Base-by-base conservation (phyloP, 208 protist genomes). In the Phytomonas sp. region DNA sequence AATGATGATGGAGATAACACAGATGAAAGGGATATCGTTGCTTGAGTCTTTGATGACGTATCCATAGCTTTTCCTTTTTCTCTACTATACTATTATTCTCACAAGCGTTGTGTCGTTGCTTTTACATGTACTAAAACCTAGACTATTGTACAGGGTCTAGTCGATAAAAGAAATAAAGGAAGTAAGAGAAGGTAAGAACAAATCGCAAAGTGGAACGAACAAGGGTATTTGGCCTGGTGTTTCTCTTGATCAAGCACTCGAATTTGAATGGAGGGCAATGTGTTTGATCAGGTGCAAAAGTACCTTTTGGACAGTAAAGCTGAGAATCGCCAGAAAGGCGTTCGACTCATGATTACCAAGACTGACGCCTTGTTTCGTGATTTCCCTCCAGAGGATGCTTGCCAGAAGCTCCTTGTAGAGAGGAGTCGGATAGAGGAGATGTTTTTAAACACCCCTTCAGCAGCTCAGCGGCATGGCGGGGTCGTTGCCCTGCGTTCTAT, bases 391-490 rank as follows among this genome's bases (percentile, higher is more conserved):
- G 72, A 74, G 11, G 82, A 88, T 31, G 87, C 84, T 20, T 81
- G 76, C 37, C 56, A 72, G 23, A 17, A 80, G 32, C 59, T 87
- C 4, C 37, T 68, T 40, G 23, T 31, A 15, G 80, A 87, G 62
- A 53, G 82, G 0, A 70, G 61, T 33, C 53, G 72, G 15, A 68
- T 88, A 8, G 80, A 86, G 29, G 65, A 74, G 33, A 68, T 69
- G 67, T 77, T 88, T 34, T 62, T 94, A 33, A 60, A 71, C 43
- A 76, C 71, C 32, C 79, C 77, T 11, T 46, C 79, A 17, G 79
- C 85, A 13, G 62, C 78, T 37, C 85, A 88, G 66, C 85, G 88
- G 6, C 78, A 85, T 51, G 88, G 79, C 34, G 85, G 83, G 9
- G 68, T 94, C 20, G 53, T 80, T 32, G 78, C 71, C 7, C 60